These are phyloP conservation scores for Kluyveromyces aestuarii DNA, from an alignment of 805 yeast genomes.

Conservation along the genomic window DNA sequence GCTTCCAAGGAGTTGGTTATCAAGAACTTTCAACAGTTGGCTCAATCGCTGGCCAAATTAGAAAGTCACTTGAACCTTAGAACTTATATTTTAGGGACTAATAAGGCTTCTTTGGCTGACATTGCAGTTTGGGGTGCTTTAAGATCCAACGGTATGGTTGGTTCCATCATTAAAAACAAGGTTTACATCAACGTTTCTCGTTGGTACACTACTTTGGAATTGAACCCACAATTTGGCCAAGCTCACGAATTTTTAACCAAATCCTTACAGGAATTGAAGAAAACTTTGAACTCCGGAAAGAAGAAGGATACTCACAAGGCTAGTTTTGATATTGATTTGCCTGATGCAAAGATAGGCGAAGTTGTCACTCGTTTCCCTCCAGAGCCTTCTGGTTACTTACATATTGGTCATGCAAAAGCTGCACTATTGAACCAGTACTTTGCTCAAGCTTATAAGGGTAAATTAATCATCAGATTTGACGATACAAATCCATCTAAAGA, in stretches of 20 bases:
- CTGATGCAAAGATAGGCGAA: conserved; percentile 85
- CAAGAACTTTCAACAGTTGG: conserved; percentile 82
- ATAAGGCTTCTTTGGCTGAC: conserved; percentile 66
- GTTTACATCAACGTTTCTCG: conserved; percentile 81
- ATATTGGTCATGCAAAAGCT: conserved; percentile 98
- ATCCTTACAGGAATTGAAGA: conserved; percentile 65
- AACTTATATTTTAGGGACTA: conserved; percentile 59
- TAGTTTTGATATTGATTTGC: conserved; percentile 85
- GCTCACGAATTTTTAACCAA: conserved; percentile 59
- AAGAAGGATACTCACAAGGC: conserved; percentile 90
- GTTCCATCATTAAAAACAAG: conserved; percentile 78
- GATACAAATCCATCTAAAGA: conserved; percentile 98
- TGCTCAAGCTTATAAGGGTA: conserved; percentile 93
- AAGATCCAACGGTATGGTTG: conserved; percentile 89
- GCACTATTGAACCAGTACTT: conserved; percentile 94
- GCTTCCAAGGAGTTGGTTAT: conserved; percentile 61
- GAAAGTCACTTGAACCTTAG: conserved; percentile 81
- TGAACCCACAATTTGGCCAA: conserved; percentile 58
- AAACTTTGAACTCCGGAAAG: conserved; percentile 52
- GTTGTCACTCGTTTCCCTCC: conserved; percentile 99
- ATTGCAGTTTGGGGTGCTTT: conserved; percentile 88
- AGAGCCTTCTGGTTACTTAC: conserved; percentile 95
- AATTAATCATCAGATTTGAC: conserved; percentile 92
- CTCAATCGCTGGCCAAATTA: conserved; percentile 67
- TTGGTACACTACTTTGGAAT: conserved; percentile 79